Conservation (phyloP, 1,139 yeast genomes). For the Kodamaea fungicola region DNA sequence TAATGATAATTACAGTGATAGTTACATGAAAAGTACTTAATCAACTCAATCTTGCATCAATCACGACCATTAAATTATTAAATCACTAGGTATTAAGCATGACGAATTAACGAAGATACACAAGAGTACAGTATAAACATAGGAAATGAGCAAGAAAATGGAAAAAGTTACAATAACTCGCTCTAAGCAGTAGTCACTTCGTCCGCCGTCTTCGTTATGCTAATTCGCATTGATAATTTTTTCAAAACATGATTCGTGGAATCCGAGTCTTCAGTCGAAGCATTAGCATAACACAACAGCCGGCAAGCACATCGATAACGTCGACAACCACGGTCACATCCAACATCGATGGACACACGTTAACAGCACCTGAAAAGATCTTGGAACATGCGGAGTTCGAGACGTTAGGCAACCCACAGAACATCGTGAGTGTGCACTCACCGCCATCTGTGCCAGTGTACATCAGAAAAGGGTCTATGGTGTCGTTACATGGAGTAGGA, state of each 20-base stretch:
- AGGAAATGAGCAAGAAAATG: no score
- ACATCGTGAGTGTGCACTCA: conserved; percentile 42
- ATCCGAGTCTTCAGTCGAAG: conserved; percentile 3
- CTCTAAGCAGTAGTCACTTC: no score
- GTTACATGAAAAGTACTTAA: no score
- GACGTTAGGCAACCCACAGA: conserved; percentile 43
- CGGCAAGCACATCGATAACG: conserved; percentile 8
- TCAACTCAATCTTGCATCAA: no score
- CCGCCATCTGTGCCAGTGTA: conserved; percentile 58
- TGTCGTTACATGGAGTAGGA: conserved; percentile 41
- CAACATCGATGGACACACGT: conserved; percentile 12
- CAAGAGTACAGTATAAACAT: no score
- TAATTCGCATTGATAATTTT: no score
- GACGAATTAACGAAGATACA: no score
- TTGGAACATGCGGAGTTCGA: conserved; percentile 23
- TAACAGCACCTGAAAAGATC: conserved; percentile 6
- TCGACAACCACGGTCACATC: conserved; percentile 9
- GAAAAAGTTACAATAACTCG: no score
- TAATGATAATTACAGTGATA: no score
- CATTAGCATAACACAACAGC: conserved; percentile 6
- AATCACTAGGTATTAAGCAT: no score
- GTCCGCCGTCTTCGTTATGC: no score
- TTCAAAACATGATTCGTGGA: conserved; percentile 2
- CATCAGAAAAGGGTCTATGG: conserved; percentile 44
- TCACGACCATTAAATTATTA: no score